A percentile compares a stretch with the other conserved stretches of the same genome.
Evolutionary conservation across 2,329 filamentous ascomycete species (phyloP).

Genomic region (Aspergillus aculeatinus): DNA sequence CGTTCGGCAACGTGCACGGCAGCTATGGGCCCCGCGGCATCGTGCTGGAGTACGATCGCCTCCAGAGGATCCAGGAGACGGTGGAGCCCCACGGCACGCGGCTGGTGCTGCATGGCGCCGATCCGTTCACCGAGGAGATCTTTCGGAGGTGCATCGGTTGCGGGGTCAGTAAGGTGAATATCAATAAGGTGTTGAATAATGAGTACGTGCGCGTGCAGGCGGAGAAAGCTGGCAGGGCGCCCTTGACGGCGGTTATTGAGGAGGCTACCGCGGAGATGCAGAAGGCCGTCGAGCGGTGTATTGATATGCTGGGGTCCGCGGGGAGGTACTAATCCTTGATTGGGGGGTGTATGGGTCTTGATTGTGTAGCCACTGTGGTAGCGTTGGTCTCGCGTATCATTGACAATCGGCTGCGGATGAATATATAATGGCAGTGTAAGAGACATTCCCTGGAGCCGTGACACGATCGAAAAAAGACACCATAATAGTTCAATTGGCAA

Average conservation of each 20-base stretch:
- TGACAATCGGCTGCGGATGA: no score
- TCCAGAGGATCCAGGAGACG: constrained; percentile 50
- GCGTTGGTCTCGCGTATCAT: no score
- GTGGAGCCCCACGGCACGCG: constrained; percentile 49
- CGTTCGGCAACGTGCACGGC: constrained; percentile 75
- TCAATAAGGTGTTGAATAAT: constrained; percentile 59
- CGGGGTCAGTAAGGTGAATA: constrained; percentile 58
- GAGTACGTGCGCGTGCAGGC: constrained; percentile 50
- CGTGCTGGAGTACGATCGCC: constrained; percentile 59
- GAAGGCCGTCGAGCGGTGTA: constrained; percentile 55
- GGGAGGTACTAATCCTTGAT: constrained; percentile 37
- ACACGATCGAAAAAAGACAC: no score
- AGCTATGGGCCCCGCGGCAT: constrained; percentile 67
- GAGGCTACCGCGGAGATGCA: constrained; percentile 56
- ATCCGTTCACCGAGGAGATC: constrained; percentile 56
- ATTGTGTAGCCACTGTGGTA: no score
- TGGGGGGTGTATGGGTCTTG: not conserved
- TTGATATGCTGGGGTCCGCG: constrained; percentile 50
- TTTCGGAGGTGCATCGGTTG: constrained; percentile 55
- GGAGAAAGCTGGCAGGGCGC: constrained; percentile 52
- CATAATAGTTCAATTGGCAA: no score
- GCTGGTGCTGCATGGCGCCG: constrained; percentile 59
- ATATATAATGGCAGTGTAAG: no score
- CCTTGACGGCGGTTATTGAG: constrained; percentile 56
- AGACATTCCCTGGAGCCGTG: no score